phyloP scores from a whole-genome alignment of 176 grass and related monocot genomes.

The Eragrostis curvula region DNA sequence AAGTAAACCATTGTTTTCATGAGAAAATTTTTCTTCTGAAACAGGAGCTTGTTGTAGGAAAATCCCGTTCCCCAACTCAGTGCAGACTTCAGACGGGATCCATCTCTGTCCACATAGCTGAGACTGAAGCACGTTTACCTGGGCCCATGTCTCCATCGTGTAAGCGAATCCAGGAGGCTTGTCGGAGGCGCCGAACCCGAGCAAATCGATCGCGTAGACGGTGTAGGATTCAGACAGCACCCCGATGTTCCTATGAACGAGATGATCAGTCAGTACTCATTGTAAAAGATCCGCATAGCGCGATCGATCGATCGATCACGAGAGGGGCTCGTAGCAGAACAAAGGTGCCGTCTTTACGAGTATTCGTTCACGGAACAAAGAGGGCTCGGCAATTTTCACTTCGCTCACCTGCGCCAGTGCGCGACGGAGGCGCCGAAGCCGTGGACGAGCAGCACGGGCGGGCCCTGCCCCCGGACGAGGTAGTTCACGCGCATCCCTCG shows the following conservation, averaged over 20 bases:
- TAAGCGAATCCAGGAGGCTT: constrained; percentile 82
- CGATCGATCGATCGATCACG: neutral
- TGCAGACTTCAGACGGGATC: neutral
- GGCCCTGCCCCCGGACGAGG: constrained; percentile 70
- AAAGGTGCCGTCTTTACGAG: neutral
- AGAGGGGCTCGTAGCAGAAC: neutral
- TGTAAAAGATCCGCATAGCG: neutral
- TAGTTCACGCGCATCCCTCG: constrained; percentile 83
- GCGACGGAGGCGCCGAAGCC: constrained; percentile 89
- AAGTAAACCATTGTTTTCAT: neutral
- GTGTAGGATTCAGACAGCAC: constrained; percentile 78
- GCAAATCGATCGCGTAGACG: constrained; percentile 83
- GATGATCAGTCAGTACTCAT: neutral
- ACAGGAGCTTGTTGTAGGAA: neutral
- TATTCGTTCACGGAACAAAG: neutral
- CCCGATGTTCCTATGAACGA: constrained; percentile 54
- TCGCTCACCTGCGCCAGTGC: constrained; percentile 89
- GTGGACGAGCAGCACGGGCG: constrained; percentile 85
- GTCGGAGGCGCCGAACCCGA: constrained; percentile 92
- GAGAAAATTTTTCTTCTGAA: neutral
- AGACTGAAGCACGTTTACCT: constrained; percentile 51
- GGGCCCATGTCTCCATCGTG: constrained; percentile 94
- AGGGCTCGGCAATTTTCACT: too few species aligned
- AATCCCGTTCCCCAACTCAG: neutral
- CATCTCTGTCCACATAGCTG: neutral